Evolutionary conservation across 805 yeast genomes (phyloP).

Genomic region (Yamadazyma akitaensis): DNA sequence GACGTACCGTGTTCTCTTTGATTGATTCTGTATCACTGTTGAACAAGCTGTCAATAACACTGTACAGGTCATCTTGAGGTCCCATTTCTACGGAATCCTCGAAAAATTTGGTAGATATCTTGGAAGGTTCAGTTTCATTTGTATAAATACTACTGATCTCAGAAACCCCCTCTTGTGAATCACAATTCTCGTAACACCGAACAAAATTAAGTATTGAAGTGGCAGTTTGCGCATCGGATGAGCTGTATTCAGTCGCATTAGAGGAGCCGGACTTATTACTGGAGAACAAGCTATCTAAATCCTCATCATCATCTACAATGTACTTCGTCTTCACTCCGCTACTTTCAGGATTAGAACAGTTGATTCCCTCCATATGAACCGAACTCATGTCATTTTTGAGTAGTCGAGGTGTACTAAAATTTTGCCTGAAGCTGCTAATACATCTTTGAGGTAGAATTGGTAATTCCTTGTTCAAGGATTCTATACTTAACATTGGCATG

Average conservation of each 20-base stretch:
- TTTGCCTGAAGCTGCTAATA: not conserved
- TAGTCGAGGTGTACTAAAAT: no score
- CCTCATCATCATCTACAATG: slow-evolving; percentile 10
- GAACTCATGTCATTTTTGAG: no score
- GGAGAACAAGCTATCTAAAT: slow-evolving; percentile 10
- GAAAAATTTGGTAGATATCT: slow-evolving; percentile 4
- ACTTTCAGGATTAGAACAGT: not conserved
- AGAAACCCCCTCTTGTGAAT: not conserved
- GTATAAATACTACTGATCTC: slow-evolving; percentile 1
- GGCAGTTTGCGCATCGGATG: slow-evolving; percentile 4
- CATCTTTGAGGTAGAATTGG: slow-evolving; percentile 5
- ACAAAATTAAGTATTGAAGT: slow-evolving; percentile 8
- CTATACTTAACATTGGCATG: slow-evolving; percentile 12
- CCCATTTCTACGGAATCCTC: not conserved
- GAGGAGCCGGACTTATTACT: slow-evolving; percentile 5
- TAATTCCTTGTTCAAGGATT: slow-evolving; percentile 4
- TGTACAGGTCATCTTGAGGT: not conserved
- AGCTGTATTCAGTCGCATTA: slow-evolving; percentile 1
- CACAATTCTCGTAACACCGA: slow-evolving; percentile 6
- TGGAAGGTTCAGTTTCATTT: slow-evolving; percentile 2
- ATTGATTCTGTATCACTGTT: not conserved
- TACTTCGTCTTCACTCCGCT: not conserved
- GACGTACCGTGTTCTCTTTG: no score
- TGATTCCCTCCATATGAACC: no score
- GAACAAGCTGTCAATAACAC: slow-evolving; percentile 7